Evolutionary conservation across 257 asterid genomes (phyloP), one percentile per base, ranked within the genome.

Genomic region (Orobanche coerulescens): DNA sequence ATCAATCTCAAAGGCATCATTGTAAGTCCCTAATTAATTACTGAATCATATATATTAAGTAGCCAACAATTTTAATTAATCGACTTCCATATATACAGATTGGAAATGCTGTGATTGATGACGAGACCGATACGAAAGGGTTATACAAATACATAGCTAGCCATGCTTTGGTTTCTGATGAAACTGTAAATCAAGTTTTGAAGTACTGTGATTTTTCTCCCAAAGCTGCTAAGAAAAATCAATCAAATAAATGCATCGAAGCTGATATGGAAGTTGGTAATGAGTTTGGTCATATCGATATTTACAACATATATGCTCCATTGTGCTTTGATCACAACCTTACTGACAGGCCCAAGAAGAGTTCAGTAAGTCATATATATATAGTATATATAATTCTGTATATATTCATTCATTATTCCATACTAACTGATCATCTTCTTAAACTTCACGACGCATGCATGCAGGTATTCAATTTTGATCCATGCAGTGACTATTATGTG

Each of bases 1-100:
- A 78, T 88, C 70, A 85, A 85, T 67, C 88, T 88, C 62, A 88
- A 85, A 79, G 96, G 96, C 44, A 88, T 88, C 57, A 62, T 88
- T 69, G 96, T 88, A 68, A 66, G 86, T 58, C 19, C 30, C 25
- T 54, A 6, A 5, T 2, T 15, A 44, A 44, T 44, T 42, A 42
- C 6, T 46, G 11, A 0, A 0, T n/a, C 51, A 16, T 44, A 0
- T 31, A 4, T 0, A n/a, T n/a, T n/a, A n/a, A n/a, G n/a, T n/a
- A n/a, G n/a, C n/a, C n/a, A n/a, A n/a, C n/a, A n/a, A n/a, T n/a
- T n/a, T n/a, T n/a, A n/a, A n/a, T n/a, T n/a, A n/a, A n/a, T n/a
- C n/a, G n/a, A n/a, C n/a, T n/a, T n/a, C n/a, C n/a, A 31, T 1
- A 4, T 31, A 12, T 37, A 61, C 80, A 88, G 96, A 81, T 85